Percentiles rank a stretch among this genome's conserved stretches.
phyloP scores from a whole-genome alignment of 2,329 filamentous ascomycete genomes.

The Cadophora sp. region DNA sequence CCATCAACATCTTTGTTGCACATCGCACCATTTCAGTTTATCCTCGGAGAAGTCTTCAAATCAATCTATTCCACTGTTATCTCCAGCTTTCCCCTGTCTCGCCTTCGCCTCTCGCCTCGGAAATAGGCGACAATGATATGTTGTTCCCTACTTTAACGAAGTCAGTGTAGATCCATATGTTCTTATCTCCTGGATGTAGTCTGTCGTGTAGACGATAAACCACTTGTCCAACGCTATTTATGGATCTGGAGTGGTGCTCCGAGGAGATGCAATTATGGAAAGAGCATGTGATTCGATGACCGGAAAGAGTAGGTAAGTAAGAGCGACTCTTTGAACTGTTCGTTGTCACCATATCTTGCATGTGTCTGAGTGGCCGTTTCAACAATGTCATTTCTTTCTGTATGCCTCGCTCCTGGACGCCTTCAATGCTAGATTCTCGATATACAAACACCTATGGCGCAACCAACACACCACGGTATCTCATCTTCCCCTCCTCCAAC shows the following conservation, averaged over 20 bases:
- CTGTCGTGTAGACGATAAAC: no score
- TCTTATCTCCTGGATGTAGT: background rate
- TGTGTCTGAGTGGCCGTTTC: background rate
- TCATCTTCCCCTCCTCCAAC: conserved; percentile 61
- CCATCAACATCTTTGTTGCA: conserved; percentile 18
- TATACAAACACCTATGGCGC: conserved; percentile 31
- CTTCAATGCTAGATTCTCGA: conserved; percentile 10
- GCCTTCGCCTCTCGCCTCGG: background rate
- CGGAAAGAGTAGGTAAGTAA: no score
- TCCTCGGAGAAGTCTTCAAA: conserved; percentile 21
- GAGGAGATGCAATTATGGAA: background rate
- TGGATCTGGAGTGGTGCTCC: background rate
- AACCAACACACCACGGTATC: conserved; percentile 54
- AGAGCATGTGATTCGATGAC: no score
- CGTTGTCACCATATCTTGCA: no score
- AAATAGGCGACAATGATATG: background rate
- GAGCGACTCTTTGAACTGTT: no score
- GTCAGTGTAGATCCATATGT: background rate
- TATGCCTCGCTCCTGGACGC: conserved; percentile 16
- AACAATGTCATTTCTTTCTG: background rate
- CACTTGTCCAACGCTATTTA: background rate
- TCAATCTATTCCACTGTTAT: background rate
- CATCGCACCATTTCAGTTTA: conserved; percentile 10
- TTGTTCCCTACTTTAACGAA: background rate
- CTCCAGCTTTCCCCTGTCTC: background rate